Evolutionary conservation across 2,329 filamentous ascomycete genomes (phyloP).

Genomic region (Colletotrichum sp.): DNA sequence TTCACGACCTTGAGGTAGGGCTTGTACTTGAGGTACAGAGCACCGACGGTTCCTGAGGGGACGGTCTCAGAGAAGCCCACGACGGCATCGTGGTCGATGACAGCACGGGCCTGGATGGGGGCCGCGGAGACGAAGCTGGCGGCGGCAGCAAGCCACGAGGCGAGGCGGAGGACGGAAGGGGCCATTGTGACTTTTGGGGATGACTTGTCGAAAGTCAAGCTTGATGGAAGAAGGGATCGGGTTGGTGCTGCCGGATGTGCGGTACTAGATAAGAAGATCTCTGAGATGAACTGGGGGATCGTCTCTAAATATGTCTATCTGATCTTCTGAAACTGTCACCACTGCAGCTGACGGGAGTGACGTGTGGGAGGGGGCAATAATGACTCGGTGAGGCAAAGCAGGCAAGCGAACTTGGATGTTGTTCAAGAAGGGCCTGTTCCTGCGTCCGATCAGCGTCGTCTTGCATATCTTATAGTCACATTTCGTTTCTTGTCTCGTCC

Average conservation of each 20-base stretch:
- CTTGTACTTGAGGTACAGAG: slow-evolving; percentile 38
- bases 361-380: not conserved
- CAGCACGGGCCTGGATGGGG: slow-evolving; percentile 29
- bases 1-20: slow-evolving; percentile 50
- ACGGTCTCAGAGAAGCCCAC: slow-evolving; percentile 36
- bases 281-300: slow-evolving; percentile 7
- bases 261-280: not conserved
- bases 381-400: not conserved
- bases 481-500: not conserved
- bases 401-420: not conserved
- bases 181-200: slow-evolving; percentile 6
- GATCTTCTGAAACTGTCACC: slow-evolving; percentile 11
- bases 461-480: slow-evolving; percentile 6
- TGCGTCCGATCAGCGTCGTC: slow-evolving; percentile 1
- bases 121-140: slow-evolving; percentile 20
- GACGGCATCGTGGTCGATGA: slow-evolving; percentile 36
- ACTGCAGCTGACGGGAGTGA: not conserved
- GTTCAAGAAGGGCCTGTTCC: not conserved
- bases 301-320: slow-evolving; percentile 6
- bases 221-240: not conserved
- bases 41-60: slow-evolving; percentile 30
- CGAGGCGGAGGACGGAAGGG: slow-evolving; percentile 18
- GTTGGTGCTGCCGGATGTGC: not conserved
- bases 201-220: not conserved
- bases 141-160: slow-evolving; percentile 20